These are phyloP conservation scores for Dittrichia graveolens DNA, from an alignment of 129 eudicot species.

Conservation along the genomic window DNA sequence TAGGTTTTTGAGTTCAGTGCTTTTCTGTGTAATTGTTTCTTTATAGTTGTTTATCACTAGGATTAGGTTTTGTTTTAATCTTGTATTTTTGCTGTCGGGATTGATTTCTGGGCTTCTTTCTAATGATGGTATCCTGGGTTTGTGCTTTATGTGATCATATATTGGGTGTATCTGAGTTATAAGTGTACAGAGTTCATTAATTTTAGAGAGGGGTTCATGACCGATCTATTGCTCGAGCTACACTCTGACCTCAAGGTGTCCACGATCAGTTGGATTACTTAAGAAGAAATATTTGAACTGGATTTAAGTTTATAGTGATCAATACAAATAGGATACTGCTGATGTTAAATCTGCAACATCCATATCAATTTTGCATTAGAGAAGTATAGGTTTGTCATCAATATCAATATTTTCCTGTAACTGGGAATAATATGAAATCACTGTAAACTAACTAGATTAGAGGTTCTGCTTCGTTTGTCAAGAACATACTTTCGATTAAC, in stretches of 20 bases:
- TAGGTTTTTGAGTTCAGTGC: neutral
- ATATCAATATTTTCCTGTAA: neutral
- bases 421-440: conserved; percentile 9
- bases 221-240: neutral
- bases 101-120: neutral
- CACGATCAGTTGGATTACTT: neutral
- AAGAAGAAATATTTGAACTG: neutral
- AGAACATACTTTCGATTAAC: neutral
- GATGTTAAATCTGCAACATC: neutral
- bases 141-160: neutral
- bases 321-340: neutral
- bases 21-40: neutral
- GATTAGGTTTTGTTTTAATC: conserved; percentile 17
- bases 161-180: neutral
- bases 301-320: neutral
- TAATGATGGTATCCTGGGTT: neutral
- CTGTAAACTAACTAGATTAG: neutral
- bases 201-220: neutral
- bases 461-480: neutral
- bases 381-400: neutral
- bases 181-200: neutral
- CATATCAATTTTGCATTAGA: neutral
- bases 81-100: neutral
- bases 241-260: conserved; percentile 9
- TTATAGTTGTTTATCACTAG: neutral